phyloP scores from a whole-genome alignment of 139 green algal species.

The Astrephomene gubernaculifera region DNA sequence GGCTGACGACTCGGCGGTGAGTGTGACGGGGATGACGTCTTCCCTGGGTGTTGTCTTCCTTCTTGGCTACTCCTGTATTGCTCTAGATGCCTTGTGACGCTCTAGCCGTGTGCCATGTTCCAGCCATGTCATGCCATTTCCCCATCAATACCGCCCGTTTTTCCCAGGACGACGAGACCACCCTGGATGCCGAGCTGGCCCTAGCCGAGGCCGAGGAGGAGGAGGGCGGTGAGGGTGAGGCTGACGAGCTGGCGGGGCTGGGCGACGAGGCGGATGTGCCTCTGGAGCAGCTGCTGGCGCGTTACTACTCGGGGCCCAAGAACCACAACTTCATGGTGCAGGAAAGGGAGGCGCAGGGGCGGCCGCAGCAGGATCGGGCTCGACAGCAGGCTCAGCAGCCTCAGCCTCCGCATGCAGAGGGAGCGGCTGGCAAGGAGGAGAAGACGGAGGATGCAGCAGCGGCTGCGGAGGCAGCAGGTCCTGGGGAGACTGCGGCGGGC shows the following conservation, averaged over 20 bases:
- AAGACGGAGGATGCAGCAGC: no score
- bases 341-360: not conserved
- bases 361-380: not conserved
- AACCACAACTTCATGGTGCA: slow-evolving; percentile 20
- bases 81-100: no score
- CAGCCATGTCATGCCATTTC: no score
- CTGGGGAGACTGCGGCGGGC: no score
- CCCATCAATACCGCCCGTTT: no score
- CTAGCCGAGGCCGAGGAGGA: slow-evolving; percentile 45
- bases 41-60: no score
- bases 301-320: slow-evolving; percentile 59
- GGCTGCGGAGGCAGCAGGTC: no score
- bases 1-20: slow-evolving; percentile 25
- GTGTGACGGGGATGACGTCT: no score
- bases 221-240: slow-evolving; percentile 2
- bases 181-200: slow-evolving; percentile 70
- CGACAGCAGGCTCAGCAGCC: not conserved
- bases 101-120: no score
- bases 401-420: no score
- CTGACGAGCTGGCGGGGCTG: slow-evolving; percentile 80
- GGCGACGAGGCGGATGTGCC: slow-evolving; percentile 87
- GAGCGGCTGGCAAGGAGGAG: no score
- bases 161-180: slow-evolving; percentile 76
- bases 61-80: no score
- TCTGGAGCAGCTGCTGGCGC: slow-evolving; percentile 87